Conservation (phyloP, 2,329 filamentous ascomycete species). For the Colletotrichum somersetense region DNA sequence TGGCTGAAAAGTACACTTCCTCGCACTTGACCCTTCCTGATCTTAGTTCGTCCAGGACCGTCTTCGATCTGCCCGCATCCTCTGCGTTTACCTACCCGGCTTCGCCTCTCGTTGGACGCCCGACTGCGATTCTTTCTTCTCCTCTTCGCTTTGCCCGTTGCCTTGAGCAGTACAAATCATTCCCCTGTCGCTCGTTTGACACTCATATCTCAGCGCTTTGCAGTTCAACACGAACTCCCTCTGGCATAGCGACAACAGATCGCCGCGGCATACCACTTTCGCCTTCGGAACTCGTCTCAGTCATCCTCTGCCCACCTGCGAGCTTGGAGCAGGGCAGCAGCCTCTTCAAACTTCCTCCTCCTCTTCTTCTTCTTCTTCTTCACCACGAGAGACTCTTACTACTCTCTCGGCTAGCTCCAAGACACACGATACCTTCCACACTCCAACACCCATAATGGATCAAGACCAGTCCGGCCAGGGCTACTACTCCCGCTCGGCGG, state of each 20-base stretch:
- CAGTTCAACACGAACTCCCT: not conserved
- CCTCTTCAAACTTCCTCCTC: no score
- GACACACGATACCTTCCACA: not conserved
- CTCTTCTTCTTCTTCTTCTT: not conserved
- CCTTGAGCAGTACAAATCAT: slow-evolving; percentile 26
- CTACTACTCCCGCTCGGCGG: slow-evolving; percentile 49
- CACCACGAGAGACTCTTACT: slow-evolving; percentile 15
- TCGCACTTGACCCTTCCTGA: slow-evolving; percentile 12
- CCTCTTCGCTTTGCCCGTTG: slow-evolving; percentile 10
- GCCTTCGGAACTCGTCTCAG: slow-evolving; percentile 5
- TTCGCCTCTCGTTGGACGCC: slow-evolving; percentile 25
- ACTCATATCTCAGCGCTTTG: not conserved
- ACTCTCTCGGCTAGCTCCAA: slow-evolving; percentile 8
- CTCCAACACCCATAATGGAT: slow-evolving; percentile 45
- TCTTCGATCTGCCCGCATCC: slow-evolving; percentile 21
- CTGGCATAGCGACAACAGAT: slow-evolving; percentile 7
- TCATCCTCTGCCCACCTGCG: not conserved
- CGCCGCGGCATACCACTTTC: slow-evolving; percentile 12
- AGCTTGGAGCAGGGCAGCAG: not conserved
- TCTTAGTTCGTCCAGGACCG: slow-evolving; percentile 24
- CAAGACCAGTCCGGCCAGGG: slow-evolving; percentile 46
- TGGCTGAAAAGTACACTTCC: slow-evolving; percentile 9
- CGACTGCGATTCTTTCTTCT: slow-evolving; percentile 3
- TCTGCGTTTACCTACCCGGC: slow-evolving; percentile 24
- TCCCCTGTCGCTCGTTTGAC: slow-evolving; percentile 11